A percentile compares a stretch with the other conserved stretches of the same genome.
These are phyloP conservation scores for Moringa oleifera DNA, from an alignment of 345 rosid genomes.

Conservation along the genomic window DNA sequence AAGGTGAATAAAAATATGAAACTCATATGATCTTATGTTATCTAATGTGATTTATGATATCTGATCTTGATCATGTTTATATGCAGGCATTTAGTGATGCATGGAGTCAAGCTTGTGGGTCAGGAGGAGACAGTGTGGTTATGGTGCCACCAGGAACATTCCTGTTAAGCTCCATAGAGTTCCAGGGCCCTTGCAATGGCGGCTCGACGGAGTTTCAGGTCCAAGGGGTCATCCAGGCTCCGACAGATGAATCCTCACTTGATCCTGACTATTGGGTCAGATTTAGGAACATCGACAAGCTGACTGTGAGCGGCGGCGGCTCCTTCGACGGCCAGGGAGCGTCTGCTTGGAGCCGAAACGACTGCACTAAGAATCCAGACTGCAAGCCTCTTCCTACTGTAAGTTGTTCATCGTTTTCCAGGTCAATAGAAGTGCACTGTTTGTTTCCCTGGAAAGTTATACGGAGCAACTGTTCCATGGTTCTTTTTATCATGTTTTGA, in stretches of 20 bases:
- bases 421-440: no score
- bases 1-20: slow-evolving; percentile 6
- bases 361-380: slow-evolving; percentile 18
- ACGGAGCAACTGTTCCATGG: no score
- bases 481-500: not conserved
- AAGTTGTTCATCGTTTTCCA: slow-evolving; percentile 17
- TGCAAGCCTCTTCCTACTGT: slow-evolving; percentile 44
- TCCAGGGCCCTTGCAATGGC: slow-evolving; percentile 25
- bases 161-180: slow-evolving; percentile 1
- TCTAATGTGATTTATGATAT: no score
- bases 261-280: slow-evolving; percentile 29
- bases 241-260: not conserved
- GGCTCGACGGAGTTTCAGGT: slow-evolving; percentile 7
- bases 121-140: no score
- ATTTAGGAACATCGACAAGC: slow-evolving; percentile 25
- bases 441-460: no score
- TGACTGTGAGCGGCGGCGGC: slow-evolving; percentile 48
- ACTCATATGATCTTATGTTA: not conserved
- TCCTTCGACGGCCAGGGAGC: slow-evolving; percentile 64
- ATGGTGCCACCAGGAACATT: slow-evolving; percentile 24
- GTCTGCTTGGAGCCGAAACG: slow-evolving; percentile 30
- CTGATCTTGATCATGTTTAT: no score
- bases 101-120: slow-evolving; percentile 22
- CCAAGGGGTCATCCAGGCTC: slow-evolving; percentile 15
- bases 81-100: slow-evolving; percentile 18